These are phyloP conservation scores for Mycena galopus DNA, from an alignment of 768 basidiomycete genomes.

Conservation along the genomic window DNA sequence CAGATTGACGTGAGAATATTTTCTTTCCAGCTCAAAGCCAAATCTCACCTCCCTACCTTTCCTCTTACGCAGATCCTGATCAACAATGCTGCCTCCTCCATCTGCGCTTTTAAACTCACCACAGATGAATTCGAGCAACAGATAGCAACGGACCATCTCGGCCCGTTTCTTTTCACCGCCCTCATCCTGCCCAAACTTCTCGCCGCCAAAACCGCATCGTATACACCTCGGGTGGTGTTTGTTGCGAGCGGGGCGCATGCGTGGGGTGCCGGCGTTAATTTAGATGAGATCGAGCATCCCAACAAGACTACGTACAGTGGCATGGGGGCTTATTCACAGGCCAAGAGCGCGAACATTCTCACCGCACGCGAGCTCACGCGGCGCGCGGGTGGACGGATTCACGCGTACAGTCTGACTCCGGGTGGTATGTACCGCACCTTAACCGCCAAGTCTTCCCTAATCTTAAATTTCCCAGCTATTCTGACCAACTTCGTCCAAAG, in stretches of 20 bases:
- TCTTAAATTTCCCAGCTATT: conserved; percentile 13
- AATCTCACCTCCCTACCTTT: too few species aligned
- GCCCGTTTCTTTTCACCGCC: conserved; percentile 33
- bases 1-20: conserved; percentile 15
- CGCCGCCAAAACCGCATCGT: background rate
- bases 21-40: too few species aligned
- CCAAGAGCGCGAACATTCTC: conserved; percentile 31
- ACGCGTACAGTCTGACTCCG: conserved; percentile 26
- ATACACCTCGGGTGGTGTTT: conserved; percentile 28
- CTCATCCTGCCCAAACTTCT: conserved; percentile 25
- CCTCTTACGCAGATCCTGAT: conserved; percentile 27
- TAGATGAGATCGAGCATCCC: conserved; percentile 23
- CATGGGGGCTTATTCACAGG: conserved; percentile 14
- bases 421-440: conserved; percentile 15
- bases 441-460: background rate
- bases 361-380: conserved; percentile 23
- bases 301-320: conserved; percentile 18
- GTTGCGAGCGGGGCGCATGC: conserved; percentile 27
- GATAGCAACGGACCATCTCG: conserved; percentile 26
- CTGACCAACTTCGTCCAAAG: conserved; percentile 25
- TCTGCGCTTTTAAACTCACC: conserved; percentile 20
- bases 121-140: conserved; percentile 25
- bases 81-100: conserved; percentile 27
- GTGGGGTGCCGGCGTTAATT: conserved; percentile 17
- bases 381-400: conserved; percentile 16